These are phyloP conservation scores for Cyclocybe cylindracea DNA, from an alignment of 768 basidiomycete genomes.

Conservation along the genomic window DNA sequence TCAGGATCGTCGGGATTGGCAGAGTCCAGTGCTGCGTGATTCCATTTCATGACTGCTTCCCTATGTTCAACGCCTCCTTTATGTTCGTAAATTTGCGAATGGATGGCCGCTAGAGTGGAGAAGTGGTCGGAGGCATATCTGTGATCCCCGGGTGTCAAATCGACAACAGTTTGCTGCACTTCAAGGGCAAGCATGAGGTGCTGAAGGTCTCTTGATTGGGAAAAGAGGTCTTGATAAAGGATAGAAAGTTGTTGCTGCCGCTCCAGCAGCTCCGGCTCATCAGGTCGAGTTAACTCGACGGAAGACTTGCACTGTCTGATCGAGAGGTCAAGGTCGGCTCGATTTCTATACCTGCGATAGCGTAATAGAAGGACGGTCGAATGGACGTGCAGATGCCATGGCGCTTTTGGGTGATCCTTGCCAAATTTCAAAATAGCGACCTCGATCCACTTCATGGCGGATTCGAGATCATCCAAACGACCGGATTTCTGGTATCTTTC, in stretches of 20 bases:
- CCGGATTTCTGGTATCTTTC: constrained; percentile 1
- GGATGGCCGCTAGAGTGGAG: not conserved
- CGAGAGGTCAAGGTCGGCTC: constrained; percentile 9
- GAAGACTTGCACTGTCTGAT: constrained; percentile 1
- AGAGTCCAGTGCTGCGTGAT: constrained; percentile 8
- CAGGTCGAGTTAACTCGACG: not conserved
- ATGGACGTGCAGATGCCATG: constrained; percentile 1
- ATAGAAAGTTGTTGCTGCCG: constrained; percentile 3
- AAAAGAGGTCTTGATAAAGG: constrained; percentile 1
- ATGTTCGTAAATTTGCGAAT: constrained; percentile 1
- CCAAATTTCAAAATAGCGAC: not conserved
- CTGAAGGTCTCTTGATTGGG: not conserved
- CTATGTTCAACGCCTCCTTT: constrained; percentile 3
- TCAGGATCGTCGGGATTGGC: constrained; percentile 3
- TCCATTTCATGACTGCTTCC: constrained; percentile 10
- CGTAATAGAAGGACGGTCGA: not conserved
- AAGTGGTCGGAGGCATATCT: not conserved
- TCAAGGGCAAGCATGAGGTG: constrained; percentile 2
- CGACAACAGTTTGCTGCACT: constrained; percentile 3
- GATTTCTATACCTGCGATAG: constrained; percentile 7
- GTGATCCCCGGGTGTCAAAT: not conserved
- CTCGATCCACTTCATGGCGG: constrained; percentile 1
- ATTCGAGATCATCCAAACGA: constrained; percentile 8
- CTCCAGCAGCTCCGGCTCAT: not conserved
- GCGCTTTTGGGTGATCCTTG: not conserved